Conservation (phyloP, 2,329 filamentous ascomycete species). For the Metarhizium humberi region DNA sequence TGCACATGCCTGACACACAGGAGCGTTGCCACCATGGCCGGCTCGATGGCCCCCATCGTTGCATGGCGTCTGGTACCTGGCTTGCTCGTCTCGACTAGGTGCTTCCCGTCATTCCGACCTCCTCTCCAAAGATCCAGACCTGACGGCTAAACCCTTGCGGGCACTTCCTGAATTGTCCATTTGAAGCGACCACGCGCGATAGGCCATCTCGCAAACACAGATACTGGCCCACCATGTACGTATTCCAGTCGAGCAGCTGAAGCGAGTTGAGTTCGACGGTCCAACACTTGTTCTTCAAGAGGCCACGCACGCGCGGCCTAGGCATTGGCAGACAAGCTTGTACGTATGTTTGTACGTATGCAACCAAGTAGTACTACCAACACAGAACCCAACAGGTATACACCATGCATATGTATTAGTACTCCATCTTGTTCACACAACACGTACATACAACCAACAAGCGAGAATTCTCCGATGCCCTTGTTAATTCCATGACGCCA, state of each 20-base stretch:
- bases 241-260: too few relatives aligned
- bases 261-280: too few relatives aligned
- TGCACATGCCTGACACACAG: neutral
- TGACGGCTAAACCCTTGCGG: conserved; percentile 1
- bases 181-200: neutral
- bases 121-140: neutral
- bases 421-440: too few relatives aligned
- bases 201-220: neutral
- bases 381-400: too few relatives aligned
- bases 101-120: neutral
- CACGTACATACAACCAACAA: neutral
- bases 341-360: too few relatives aligned
- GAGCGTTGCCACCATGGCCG: neutral
- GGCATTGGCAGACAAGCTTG: too few relatives aligned
- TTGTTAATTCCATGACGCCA: neutral
- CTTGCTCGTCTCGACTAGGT: neutral
- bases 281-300: too few relatives aligned
- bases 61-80: neutral
- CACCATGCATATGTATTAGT: too few relatives aligned
- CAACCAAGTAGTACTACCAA: too few relatives aligned
- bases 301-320: too few relatives aligned
- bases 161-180: conserved; percentile 2
- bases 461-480: neutral
- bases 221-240: neutral
- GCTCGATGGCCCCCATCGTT: neutral